phyloP scores from a whole-genome alignment of 176 grass and related monocot species.

The Zizania latifolia region DNA sequence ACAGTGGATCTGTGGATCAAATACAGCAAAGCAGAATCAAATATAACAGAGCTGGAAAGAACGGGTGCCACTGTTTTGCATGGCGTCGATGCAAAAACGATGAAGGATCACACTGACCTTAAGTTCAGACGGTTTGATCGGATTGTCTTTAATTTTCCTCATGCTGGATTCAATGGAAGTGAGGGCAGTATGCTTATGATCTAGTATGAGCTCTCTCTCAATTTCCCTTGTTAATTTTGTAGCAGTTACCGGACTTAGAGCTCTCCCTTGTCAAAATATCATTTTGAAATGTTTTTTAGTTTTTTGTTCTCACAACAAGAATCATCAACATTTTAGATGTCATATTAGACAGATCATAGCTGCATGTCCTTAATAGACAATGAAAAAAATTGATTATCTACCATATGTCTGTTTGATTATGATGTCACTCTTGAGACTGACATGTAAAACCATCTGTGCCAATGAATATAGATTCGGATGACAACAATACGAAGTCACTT shows the following conservation, averaged over 20 bases:
- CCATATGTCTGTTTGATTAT: too few relatives aligned
- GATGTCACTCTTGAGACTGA: too few relatives aligned
- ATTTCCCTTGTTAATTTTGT: neutral
- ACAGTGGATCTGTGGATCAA: conserved; percentile 25
- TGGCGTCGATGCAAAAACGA: conserved; percentile 29
- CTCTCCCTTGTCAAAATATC: neutral
- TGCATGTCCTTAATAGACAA: neutral
- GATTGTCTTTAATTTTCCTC: conserved; percentile 64
- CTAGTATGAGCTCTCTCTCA: conserved; percentile 37
- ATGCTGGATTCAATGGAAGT: conserved; percentile 48
- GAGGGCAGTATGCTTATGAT: conserved; percentile 26
- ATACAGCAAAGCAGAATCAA: conserved; percentile 42
- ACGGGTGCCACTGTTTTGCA: conserved; percentile 40
- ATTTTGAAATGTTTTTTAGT: neutral
- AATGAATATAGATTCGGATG: too few relatives aligned
- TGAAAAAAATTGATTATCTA: too few relatives aligned
- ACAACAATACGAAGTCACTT: too few relatives aligned
- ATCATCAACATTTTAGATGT: neutral
- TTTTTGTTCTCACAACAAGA: neutral
- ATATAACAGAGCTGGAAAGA: conserved; percentile 30
- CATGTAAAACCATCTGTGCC: too few relatives aligned
- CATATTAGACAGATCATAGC: neutral
- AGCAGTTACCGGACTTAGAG: neutral
- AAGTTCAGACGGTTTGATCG: conserved; percentile 38
- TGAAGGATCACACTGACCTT: conserved; percentile 34